phyloP scores from a whole-genome alignment of 2,329 filamentous ascomycete genomes.

The Alternaria tenuissima region DNA sequence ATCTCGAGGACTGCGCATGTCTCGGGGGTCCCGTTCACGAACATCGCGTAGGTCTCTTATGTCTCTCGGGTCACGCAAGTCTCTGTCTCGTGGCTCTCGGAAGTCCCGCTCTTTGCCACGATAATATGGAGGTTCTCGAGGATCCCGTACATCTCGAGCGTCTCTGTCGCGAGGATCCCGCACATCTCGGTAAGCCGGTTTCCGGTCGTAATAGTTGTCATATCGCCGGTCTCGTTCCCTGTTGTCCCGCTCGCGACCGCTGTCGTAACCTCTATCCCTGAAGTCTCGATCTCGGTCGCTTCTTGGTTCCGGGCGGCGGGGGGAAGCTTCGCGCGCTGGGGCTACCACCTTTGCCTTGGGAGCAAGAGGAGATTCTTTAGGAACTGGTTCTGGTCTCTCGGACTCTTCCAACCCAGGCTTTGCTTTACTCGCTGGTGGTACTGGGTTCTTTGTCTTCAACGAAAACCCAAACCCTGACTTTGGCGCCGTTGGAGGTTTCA shows the following conservation, averaged over 20 bases:
- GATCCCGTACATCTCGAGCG: constrained; percentile 25
- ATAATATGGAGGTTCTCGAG: constrained; percentile 24
- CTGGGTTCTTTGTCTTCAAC: constrained; percentile 76
- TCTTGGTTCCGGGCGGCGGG: constrained; percentile 34
- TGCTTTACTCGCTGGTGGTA: constrained; percentile 61
- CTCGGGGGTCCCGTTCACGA: constrained; percentile 31
- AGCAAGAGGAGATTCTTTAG: constrained; percentile 52
- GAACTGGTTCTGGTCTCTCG: constrained; percentile 42
- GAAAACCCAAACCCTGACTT: constrained; percentile 81
- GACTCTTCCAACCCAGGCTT: constrained; percentile 57
- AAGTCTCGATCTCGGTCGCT: constrained; percentile 36
- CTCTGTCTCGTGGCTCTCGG: constrained; percentile 34
- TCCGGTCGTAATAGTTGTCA: constrained; percentile 37
- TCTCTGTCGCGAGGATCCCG: constrained; percentile 36
- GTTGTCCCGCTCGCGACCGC: constrained; percentile 49
- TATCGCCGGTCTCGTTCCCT: constrained; percentile 53
- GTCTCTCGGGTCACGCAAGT: constrained; percentile 30
- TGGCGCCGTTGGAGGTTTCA: constrained; percentile 62
- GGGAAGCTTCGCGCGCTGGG: constrained; percentile 37
- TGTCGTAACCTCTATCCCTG: constrained; percentile 32
- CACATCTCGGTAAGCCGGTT: constrained; percentile 32
- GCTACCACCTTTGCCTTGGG: constrained; percentile 51
- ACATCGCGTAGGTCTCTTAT: constrained; percentile 25
- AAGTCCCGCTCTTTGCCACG: constrained; percentile 27
- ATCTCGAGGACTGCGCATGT: constrained; percentile 26